Base-by-base conservation (phyloP, 2,329 filamentous ascomycete species). In the Macrophomina pseudophaseolina region DNA sequence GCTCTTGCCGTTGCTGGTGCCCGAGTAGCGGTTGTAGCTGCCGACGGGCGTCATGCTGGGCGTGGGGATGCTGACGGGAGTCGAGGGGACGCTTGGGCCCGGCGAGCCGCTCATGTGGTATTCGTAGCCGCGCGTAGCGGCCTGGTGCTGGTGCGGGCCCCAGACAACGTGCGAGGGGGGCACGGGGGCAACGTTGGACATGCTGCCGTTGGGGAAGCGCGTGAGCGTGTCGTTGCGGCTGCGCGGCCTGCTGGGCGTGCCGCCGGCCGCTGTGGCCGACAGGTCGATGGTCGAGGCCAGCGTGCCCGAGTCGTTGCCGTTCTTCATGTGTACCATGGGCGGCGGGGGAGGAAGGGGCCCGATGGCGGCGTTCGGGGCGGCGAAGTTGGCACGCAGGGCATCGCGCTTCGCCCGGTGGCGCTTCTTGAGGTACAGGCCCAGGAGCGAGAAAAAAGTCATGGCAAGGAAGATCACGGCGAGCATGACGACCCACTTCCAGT, bases 401-500 rank as follows among this genome's bases (percentile, higher is more conserved):
- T 91, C 89, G 78, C 85, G 88, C 79, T 88, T 91, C 70, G 87
- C 87, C 70, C 92, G 83, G 78, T 94, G 90, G 70, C 90, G 89
- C 66, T 88, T 88, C 70, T 92, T 90, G 80, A 92, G 87, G 76
- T 90, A 86, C 73, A 89, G 87, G 46, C 89, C 90, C 18, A 86
- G 46, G 33, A 66, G 11, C 42, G 83, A 46, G 72, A 92, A 86
- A 66, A 83, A 82, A 14, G 84, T 80, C 68, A 96, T 91, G 64
- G 83, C 89, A 68, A 94, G 81, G 51, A 90, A 84, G 33, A 96
- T 84, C 69, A 94, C 81, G 70, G 93, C 88, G 64, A 95, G 83
- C 85, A 95, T 92, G 69, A 94, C 84, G 53, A 96, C 87, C 92
- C 92, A 97, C 81, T 88, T 85, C 82, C 87, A 92, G 77, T 94